These are phyloP conservation scores for Nidula niveotomentosa DNA, from an alignment of 1,284 basidiomycete species.

Conservation along the genomic window DNA sequence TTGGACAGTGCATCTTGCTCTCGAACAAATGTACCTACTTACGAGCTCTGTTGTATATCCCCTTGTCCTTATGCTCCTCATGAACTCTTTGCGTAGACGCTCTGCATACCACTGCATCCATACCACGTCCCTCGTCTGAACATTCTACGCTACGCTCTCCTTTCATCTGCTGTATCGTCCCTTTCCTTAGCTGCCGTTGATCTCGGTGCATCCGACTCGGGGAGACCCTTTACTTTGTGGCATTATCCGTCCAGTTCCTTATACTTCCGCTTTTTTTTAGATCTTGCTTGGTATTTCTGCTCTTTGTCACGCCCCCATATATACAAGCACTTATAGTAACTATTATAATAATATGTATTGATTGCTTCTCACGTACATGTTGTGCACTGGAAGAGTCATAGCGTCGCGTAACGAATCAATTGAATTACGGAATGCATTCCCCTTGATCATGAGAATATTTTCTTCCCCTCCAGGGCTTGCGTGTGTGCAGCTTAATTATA, in stretches of 20 bases:
- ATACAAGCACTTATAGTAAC: not conserved
- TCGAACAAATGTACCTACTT: not conserved
- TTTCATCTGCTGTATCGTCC: not conserved
- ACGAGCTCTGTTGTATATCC: not conserved
- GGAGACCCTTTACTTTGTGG: not conserved
- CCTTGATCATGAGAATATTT: not conserved
- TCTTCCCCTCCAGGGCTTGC: not conserved
- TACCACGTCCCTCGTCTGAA: not conserved
- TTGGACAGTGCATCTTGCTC: not conserved
- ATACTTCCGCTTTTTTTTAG: not conserved
- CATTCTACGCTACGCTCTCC: not conserved
- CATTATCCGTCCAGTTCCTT: not conserved
- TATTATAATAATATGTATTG: conserved; percentile 4
- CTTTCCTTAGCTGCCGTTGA: not conserved
- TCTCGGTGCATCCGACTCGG: not conserved
- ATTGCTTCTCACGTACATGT: not conserved
- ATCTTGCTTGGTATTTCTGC: conserved; percentile 1
- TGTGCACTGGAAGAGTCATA: not conserved
- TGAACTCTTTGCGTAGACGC: not conserved
- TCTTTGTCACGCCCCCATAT: not conserved
- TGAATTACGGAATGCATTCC: not conserved
- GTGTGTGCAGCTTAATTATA: not conserved
- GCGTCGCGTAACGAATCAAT: not conserved
- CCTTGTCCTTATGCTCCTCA: conserved; percentile 1
- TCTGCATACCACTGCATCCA: not conserved